phyloP scores from a whole-genome alignment of 495 filamentous ascomycete genomes.

The Daldinia vernicosa region DNA sequence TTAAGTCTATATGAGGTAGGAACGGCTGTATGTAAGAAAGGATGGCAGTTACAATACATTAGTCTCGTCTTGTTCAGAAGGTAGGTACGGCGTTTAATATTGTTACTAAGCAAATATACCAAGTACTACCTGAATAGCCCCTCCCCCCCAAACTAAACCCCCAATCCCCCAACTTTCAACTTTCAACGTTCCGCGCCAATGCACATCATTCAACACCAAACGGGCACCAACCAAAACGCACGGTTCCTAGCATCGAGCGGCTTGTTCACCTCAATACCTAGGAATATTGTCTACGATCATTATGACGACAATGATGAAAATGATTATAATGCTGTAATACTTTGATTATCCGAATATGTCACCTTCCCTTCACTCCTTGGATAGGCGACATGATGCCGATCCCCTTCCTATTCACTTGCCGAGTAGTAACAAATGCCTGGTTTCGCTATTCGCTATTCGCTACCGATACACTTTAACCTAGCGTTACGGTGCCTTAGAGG shows the following conservation, averaged over 20 bases:
- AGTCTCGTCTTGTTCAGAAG: not conserved
- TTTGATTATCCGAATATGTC: conserved; percentile 17
- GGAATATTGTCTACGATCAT: not conserved
- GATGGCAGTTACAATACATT: not conserved
- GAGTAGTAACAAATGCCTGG: conserved; percentile 3
- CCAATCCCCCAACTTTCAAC: conserved; percentile 10
- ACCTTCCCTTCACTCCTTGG: conserved; percentile 21
- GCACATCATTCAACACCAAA: conserved; percentile 23
- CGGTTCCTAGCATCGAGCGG: not conserved
- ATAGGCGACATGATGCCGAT: conserved; percentile 17
- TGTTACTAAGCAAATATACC: conserved; percentile 14
- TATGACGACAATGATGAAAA: conserved; percentile 10
- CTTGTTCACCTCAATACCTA: not conserved
- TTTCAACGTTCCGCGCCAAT: conserved; percentile 6
- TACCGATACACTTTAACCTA: conserved; percentile 12
- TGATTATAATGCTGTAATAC: conserved; percentile 9
- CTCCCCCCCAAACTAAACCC: conserved; percentile 25
- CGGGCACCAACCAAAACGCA: not conserved
- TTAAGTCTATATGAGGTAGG: not conserved
- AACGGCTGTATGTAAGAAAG: not conserved
- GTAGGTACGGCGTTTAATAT: not conserved
- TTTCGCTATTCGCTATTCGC: conserved; percentile 8
- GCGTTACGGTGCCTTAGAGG: conserved; percentile 26
- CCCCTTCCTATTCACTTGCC: conserved; percentile 14
- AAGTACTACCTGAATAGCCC: not conserved